Conservation (phyloP, 1,139 yeast genomes). For the Lodderomyces metapsilosis region DNA sequence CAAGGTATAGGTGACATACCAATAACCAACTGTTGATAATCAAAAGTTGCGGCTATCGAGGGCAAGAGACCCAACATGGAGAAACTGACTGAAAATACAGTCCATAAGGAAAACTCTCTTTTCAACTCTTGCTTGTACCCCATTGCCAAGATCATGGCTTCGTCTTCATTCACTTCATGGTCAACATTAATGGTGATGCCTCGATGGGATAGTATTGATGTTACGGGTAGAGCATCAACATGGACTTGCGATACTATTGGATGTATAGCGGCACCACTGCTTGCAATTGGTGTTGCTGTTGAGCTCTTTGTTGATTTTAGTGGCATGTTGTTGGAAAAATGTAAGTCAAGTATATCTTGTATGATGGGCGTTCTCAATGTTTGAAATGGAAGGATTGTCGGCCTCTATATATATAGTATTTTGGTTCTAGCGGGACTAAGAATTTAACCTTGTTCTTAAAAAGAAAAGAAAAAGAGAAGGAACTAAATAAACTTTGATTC, state of each 20-base stretch:
- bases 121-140: slow-evolving; percentile 76
- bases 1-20: slow-evolving; percentile 58
- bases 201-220: slow-evolving; percentile 40
- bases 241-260: slow-evolving; percentile 37
- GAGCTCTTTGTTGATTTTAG: not conserved
- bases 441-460: no score
- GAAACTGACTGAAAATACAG: slow-evolving; percentile 68
- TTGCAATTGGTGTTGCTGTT: not conserved
- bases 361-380: not conserved
- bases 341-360: no score
- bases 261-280: slow-evolving; percentile 14
- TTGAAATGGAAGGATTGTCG: no score
- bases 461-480: no score
- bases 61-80: slow-evolving; percentile 73
- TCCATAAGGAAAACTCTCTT: slow-evolving; percentile 62
- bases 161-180: slow-evolving; percentile 50
- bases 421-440: not conserved
- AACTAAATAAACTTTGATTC: no score
- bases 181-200: slow-evolving; percentile 42
- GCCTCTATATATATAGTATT: not conserved
- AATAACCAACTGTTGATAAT: slow-evolving; percentile 51
- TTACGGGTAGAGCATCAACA: slow-evolving; percentile 39
- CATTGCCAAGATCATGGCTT: slow-evolving; percentile 57
- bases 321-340: no score
- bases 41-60: slow-evolving; percentile 59